Base-by-base conservation (phyloP, 208 protist species). In the Porcisia deanei region DNA sequence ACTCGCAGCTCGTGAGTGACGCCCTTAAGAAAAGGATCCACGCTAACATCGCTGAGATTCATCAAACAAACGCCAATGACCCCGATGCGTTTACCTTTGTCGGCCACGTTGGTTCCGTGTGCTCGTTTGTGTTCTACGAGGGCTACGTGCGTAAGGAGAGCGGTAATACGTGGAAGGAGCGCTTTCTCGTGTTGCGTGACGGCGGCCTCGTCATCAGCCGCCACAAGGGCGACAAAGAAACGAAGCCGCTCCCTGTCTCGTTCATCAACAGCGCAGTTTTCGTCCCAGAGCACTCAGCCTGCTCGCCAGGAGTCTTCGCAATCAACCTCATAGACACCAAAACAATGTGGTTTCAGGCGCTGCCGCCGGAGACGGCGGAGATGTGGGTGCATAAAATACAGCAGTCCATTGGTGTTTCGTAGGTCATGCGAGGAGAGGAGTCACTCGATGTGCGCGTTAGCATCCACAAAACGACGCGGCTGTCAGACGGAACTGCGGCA, bases 261-360 rank as follows among this genome's bases (percentile, higher is more conserved):
- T 80, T 88, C 52, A 78, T 92, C 20, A 87, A 85, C 63, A 92
- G 87, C 43, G 91, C 90, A n/a, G 90, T 90, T 34, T 87, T 87
- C 41, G 89, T 92, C 66, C 87, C 90, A 65, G 85, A 83, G 55
- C 70, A 84, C 45, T 89, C 87, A 30, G 87, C 90, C 12, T 75
- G 83, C 65, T 88, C 90, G 49, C 83, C 87, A 14, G 90, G 82
- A 49, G 90, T 94, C 22, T 92, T 94, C 66, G 87, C 90, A 2
- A 90, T 94, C 73, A 91, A 92, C 71, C 76, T 90, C 45, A 87
- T 79, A 14, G 90, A 89, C 53, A 75, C 80, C 1, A 91, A 92
- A 79, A 89, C 85, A n/a, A 90, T 89, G 80, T 94, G 90, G 90
- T 92, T 94, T 61, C 90, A 92, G 77, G 90, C 85, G 16, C 84